These are phyloP conservation scores for Claviceps sp. DNA, from an alignment of 2,329 filamentous ascomycete genomes.

Conservation along the genomic window DNA sequence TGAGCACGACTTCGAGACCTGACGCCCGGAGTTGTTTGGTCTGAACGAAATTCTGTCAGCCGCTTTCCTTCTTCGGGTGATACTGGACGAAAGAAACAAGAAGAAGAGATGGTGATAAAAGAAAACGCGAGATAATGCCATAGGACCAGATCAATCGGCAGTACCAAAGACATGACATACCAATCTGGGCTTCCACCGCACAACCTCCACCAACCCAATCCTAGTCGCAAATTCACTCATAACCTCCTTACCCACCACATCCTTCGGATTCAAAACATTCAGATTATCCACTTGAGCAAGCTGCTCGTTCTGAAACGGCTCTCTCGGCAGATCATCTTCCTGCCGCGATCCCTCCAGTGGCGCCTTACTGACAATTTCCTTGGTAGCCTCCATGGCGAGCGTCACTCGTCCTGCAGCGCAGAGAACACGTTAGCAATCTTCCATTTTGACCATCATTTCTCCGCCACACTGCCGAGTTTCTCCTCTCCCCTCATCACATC, in stretches of 20 bases:
- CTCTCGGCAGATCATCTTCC: conserved; percentile 40
- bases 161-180: conserved; percentile 33
- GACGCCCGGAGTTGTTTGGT: conserved; percentile 57
- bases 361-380: conserved; percentile 22
- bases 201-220: conserved; percentile 59
- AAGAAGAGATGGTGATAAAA: too few species aligned
- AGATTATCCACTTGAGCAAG: conserved; percentile 65
- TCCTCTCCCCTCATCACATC: background rate
- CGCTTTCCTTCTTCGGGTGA: background rate
- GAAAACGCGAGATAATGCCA: too few species aligned
- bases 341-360: conserved; percentile 13
- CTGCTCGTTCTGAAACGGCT: conserved; percentile 56
- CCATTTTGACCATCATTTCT: too few species aligned
- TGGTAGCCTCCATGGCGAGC: conserved; percentile 25
- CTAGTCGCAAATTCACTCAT: conserved; percentile 54
- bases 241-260: conserved; percentile 50
- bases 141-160: too few species aligned
- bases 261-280: conserved; percentile 41
- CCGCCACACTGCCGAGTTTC: background rate
- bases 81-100: too few species aligned
- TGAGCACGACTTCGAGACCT: conserved; percentile 61
- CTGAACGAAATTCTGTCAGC: conserved; percentile 18
- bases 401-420: conserved; percentile 21
- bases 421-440: background rate
- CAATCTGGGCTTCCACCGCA: conserved; percentile 80